Base-by-base conservation (phyloP, 352 stramenopile genomes). In the Globisporangium parvum region DNA sequence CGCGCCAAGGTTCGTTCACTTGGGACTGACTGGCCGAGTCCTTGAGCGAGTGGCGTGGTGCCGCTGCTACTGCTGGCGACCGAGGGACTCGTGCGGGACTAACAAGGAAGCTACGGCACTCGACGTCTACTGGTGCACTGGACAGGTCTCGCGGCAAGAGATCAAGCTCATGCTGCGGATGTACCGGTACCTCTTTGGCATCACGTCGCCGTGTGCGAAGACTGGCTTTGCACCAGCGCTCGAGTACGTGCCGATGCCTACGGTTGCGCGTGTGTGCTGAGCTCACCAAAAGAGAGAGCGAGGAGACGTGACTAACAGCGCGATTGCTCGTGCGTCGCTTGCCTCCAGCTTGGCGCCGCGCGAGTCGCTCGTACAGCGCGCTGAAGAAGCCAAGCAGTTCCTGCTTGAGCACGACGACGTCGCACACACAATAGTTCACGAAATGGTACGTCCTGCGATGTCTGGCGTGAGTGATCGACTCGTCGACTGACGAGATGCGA, bases 111-210 rank as follows among this genome's bases (percentile, higher is more conserved):
- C 15, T 11, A n/a, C 28, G 3, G 15, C 21, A n/a, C 15, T 28
- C n/a, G 44, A 37, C 31, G 31, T 11, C 10, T 1, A 9, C 11
- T 37, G 31, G 10, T 37, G 1, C 31, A 11, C 2, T 37, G 6
- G 31, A 37, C 24, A 76, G 66, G 69, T 91, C 21, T 75, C 76
- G 15, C 65, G 80, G 31, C 60, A 65, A 40, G 70, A 87, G 33
- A 91, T 91, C 50, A 94, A 92, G 60, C 57, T 88, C 21, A 74
- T 94, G 66, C 68, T 94, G 48, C 75, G 79, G 12, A 66, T 80
- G 37, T 90, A 89, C 41, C 77, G 84, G 35, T 92, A 94, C 53
- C 62, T 94, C 41, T 94, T 89, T 64, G 75, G 69, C 33, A 65
- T 70, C 14, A 66, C 61, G 47, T 47, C 70, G 33, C 69, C 63